Base-by-base conservation (phyloP, 305 asterid species). In the Fraxinus floribunda region DNA sequence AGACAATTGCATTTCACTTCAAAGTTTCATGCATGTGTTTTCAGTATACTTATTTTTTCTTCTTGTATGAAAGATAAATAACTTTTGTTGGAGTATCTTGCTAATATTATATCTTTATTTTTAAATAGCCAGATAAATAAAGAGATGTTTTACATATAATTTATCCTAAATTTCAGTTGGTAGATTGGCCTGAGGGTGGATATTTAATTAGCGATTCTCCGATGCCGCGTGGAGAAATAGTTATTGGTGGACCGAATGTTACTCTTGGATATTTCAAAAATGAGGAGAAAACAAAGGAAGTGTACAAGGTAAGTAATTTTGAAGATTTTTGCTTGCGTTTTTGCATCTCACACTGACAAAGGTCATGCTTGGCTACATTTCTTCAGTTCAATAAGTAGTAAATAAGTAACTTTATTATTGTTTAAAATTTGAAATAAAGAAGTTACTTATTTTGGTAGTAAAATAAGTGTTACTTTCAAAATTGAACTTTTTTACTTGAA, bases 151-250 rank as follows among this genome's bases (percentile, higher is more conserved):
- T 64, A 34, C 41, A 16, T 72, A 74, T 55, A 64, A 22, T 9
- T 73, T 76, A 38, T 80, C 77, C 64, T 70, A 83, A 78, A 68
- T 81, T 87, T 84, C 87, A 96, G 98, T 86, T 93, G 94, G 90
- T 94, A 68, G 98, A 96, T 88, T 96, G 98, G 99, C 91, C 93
- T 7, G 98, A 91, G 88, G 98, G 98, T 16, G 98, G 99, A 81
- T 96, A 94, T 87, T 83, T 90, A 80, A 91, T 86, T 18, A 89
- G 79, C 22, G 97, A 96, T 86, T 87, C 94, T 46, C 98, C 98
- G 41, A 93, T 87, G 93, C 96, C 95, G 76, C 95, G 97, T 57
- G 98, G 99, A 79, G 99, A 96, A 84, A 94, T 96, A 79, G 90
- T 94, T 79, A 83, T 96, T 10, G 99, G 98, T 75, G 99, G 99